Evolutionary conservation across 768 basidiomycete species (phyloP), one percentile per base, ranked within the genome.

Genomic region (Boletus reticuloceps): DNA sequence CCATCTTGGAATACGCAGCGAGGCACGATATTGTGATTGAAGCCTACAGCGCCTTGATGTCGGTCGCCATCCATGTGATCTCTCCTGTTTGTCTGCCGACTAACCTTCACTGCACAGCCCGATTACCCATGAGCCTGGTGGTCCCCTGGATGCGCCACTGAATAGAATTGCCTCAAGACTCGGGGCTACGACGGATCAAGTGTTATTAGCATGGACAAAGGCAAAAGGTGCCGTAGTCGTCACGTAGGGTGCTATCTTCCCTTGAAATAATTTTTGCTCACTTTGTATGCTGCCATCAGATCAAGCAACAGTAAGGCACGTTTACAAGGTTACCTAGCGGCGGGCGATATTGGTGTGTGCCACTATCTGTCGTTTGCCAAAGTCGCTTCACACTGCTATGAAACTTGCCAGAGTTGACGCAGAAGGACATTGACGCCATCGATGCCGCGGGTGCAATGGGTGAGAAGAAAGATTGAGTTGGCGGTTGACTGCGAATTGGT

Each of bases 21-120:
- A 68, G 75, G 59, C 73, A 90, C 52, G 78, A 76, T 16, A 88
- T 92, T 47, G 76, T 83, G 22, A 82, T 82, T 41, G 89, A 91
- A 67, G 88, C 83, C 1, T 91, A 91, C 71, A 84, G 86, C 51
- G 70, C 81, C 19, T 75, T 93, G 41, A 79, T 75, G 86, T 87
- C 53, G 25, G 82, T 64, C 29, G 40, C 8, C 40, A 27, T 31
- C 6, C 36, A 37, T 44, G 4, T 37, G 8, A 44, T 45, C 36
- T 17, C 46, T 17, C 13, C 34, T 6, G 16, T 38, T 14, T 19
- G n/a, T 8, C 14, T 37, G 22, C 20, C 8, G 38, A 40, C 58
- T 52, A 31, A 48, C n/a, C 29, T 29, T 22, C 47, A 19, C 20
- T 25, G 20, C 19, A 32, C 56, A 86, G 85, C 50, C 86, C 88